These are phyloP conservation scores for Periconia digitata DNA, from an alignment of 2,329 filamentous ascomycete species.

Conservation along the genomic window DNA sequence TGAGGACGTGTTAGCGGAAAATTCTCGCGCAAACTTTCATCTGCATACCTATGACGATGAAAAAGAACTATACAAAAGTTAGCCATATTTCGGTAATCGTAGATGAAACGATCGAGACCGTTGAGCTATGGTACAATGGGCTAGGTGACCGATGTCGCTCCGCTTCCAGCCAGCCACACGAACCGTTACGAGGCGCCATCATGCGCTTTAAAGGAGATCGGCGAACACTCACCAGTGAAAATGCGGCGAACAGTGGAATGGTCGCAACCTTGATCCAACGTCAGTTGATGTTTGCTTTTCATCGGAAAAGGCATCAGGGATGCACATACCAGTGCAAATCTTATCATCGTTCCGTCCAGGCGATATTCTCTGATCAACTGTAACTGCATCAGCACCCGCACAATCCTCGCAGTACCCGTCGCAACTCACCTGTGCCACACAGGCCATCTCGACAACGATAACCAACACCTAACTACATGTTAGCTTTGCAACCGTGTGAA, in stretches of 20 bases:
- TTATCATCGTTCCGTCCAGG: constrained; percentile 43
- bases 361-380: constrained; percentile 45
- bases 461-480: constrained; percentile 21
- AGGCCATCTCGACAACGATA: constrained; percentile 33
- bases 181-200: constrained; percentile 1
- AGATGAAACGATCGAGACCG: neutral
- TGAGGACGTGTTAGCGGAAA: neutral
- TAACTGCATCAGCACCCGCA: constrained; percentile 19
- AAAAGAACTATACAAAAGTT: constrained; percentile 16
- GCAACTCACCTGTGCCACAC: constrained; percentile 25
- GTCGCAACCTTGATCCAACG: constrained; percentile 32
- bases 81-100: constrained; percentile 5
- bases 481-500: constrained; percentile 1
- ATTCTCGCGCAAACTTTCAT: neutral
- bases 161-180: constrained; percentile 13
- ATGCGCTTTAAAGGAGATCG: constrained; percentile 8
- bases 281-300: constrained; percentile 14
- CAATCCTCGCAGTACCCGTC: neutral
- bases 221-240: constrained; percentile 28
- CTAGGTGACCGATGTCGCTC: constrained; percentile 1
- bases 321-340: constrained; percentile 39
- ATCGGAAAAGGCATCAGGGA: neutral
- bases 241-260: constrained; percentile 41
- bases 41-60: constrained; percentile 19
- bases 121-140: neutral